Evolutionary conservation across 345 rosid genomes (phyloP).

Genomic region (Eucalyptus pauciflora): DNA sequence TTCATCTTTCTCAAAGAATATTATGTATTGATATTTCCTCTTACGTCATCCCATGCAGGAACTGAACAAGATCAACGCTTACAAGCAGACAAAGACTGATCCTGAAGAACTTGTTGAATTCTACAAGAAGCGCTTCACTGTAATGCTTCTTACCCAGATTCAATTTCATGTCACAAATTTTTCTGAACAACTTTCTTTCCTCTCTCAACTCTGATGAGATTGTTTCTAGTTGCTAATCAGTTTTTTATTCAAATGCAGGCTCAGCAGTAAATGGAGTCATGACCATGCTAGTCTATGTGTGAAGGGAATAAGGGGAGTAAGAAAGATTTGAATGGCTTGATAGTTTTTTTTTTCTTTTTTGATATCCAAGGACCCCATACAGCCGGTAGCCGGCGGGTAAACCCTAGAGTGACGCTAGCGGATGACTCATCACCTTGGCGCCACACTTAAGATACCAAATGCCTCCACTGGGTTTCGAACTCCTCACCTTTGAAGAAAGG

Average conservation of each 20-base stretch:
- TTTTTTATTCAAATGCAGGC: neutral
- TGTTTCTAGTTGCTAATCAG: neutral
- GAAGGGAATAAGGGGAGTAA: neutral
- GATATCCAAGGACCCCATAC: no score
- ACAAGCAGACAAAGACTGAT: conserved; percentile 49
- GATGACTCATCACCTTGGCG: no score
- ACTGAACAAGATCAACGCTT: conserved; percentile 60
- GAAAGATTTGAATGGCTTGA: neutral
- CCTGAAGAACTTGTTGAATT: conserved; percentile 33
- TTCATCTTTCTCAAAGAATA: neutral
- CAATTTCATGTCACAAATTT: neutral
- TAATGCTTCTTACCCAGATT: neutral
- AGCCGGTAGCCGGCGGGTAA: no score
- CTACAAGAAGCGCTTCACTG: conserved; percentile 39
- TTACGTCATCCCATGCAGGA: conserved; percentile 25
- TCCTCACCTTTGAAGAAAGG: no score
- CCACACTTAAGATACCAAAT: no score
- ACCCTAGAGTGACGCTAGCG: no score
- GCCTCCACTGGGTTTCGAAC: no score
- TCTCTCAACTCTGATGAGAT: neutral
- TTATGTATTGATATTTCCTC: neutral
- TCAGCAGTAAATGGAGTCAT: neutral
- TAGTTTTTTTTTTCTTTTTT: neutral
- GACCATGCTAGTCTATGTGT: neutral
- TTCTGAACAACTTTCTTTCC: neutral